Base-by-base conservation (phyloP, 495 filamentous ascomycete genomes). In the Neurospora sp. region DNA sequence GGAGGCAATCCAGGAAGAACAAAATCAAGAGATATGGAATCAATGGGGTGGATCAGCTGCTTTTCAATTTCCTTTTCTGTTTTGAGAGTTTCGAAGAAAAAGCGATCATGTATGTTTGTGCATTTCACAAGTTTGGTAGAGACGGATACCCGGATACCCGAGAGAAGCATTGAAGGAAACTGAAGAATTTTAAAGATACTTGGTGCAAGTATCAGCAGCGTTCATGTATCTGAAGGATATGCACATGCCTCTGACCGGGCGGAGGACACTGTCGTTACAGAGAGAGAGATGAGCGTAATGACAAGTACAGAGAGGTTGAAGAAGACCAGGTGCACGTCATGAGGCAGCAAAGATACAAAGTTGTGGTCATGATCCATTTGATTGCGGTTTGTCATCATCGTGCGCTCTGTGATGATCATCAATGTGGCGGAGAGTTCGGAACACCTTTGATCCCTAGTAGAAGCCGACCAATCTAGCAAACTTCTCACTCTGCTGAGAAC, bases 141-240 rank as follows among this genome's bases (percentile, higher is more conserved):
- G 53, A 35, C 53, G 14, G 53, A 65, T 65, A 65, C 53, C 53
- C 53, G 53, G 53, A 65, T 65, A 65, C 53, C 53, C 53, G 53
- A 65, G 53, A 17, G 27, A 65, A 65, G 27, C 27, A 37, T 14
- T 4, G 22, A 61, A 65, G 53, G 53, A 16, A 35, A 65, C 8
- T 59, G 48, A 27, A 44, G 48, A 59, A 9, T 27, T n/a, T 35
- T 35, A 65, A 27, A 65, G 53, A 65, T 65, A 61, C 27, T 7
- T 61, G 53, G 53, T 35, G 27, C 53, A 31, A 45, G 53, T 61
- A 61, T 61, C 7, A 6, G 17, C 53, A 35, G 53, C 22, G 7
- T 65, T 65, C 39, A 40, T 45, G 73, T 78, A 80, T 65, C 53
- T 65, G 27, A 65, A 65, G 27, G 27, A 35, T 27, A 65, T 65